Percentiles rank a stretch among this genome's conserved stretches.
Conservation (phyloP, 352 stramenopile genomes). For the Phytophthora litchii region DNA sequence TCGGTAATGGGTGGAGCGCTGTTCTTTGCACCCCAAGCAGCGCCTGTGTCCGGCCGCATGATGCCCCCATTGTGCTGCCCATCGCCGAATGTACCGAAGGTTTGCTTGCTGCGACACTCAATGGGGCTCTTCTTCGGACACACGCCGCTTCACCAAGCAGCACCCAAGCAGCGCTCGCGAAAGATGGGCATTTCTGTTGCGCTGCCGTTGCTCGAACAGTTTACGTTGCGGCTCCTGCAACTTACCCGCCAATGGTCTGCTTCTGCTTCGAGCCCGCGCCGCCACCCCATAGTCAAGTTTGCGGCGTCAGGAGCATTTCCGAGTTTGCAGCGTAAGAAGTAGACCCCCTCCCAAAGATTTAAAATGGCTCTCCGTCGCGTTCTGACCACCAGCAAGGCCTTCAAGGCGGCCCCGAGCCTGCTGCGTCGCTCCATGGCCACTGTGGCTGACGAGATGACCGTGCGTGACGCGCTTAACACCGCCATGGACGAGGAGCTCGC, state of each 20-base stretch:
- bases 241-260: constrained; percentile 23
- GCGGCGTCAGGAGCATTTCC: constrained; percentile 35
- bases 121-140: constrained; percentile 12
- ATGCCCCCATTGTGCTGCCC: constrained; percentile 6
- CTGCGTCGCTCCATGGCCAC: constrained; percentile 77
- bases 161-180: constrained; percentile 10
- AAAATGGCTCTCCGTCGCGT: constrained; percentile 62
- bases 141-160: constrained; percentile 26
- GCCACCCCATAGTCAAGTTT: constrained; percentile 33
- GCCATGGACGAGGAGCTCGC: constrained; percentile 99
- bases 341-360: constrained; percentile 28
- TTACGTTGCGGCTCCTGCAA: background rate
- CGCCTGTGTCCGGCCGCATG: constrained; percentile 2
- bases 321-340: constrained; percentile 38
- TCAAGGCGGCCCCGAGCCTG: constrained; percentile 34
- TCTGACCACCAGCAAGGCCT: constrained; percentile 46
- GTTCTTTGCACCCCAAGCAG: constrained; percentile 20
- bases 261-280: constrained; percentile 12
- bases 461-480: constrained; percentile 98
- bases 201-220: background rate
- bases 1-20: constrained; percentile 22
- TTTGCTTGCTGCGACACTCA: constrained; percentile 6
- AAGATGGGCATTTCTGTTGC: constrained; percentile 21
- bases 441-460: constrained; percentile 90
- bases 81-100: background rate